Conservation (phyloP, 768 basidiomycete species). For the Megacollybia marginata region DNA sequence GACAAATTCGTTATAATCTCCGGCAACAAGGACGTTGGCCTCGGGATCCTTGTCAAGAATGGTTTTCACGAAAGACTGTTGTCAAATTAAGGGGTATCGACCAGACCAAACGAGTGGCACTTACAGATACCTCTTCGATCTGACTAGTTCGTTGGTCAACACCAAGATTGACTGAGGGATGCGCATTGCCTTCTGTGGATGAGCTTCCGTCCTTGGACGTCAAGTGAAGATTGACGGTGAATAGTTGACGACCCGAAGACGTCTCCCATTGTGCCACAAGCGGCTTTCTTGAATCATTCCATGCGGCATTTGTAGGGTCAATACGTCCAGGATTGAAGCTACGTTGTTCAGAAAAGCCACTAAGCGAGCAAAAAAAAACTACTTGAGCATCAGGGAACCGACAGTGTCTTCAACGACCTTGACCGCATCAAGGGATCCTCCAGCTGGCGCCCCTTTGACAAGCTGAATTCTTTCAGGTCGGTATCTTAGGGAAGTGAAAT, state of each 20-base stretch:
- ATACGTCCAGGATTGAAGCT: slow-evolving; percentile 61
- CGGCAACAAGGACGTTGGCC: slow-evolving; percentile 47
- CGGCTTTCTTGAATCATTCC: slow-evolving; percentile 52
- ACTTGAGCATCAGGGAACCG: not conserved
- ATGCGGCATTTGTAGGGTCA: slow-evolving; percentile 47
- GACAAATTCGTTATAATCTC: slow-evolving; percentile 57
- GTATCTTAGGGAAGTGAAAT: slow-evolving; percentile 23
- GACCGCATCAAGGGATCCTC: slow-evolving; percentile 40
- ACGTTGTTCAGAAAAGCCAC: not conserved
- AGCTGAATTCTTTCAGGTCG: slow-evolving; percentile 42
- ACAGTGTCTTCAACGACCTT: slow-evolving; percentile 19
- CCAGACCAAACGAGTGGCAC: slow-evolving; percentile 10
- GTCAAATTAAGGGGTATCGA: slow-evolving; percentile 1
- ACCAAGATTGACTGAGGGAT: slow-evolving; percentile 50
- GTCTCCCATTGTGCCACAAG: slow-evolving; percentile 53
- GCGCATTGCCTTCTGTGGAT: slow-evolving; percentile 46
- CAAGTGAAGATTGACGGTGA: slow-evolving; percentile 55
- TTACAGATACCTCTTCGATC: slow-evolving; percentile 42
- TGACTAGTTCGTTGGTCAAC: slow-evolving; percentile 42
- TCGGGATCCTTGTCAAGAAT: slow-evolving; percentile 32
- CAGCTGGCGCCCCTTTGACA: slow-evolving; percentile 36
- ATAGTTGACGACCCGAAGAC: slow-evolving; percentile 33
- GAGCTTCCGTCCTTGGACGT: slow-evolving; percentile 52
- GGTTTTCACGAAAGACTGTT: slow-evolving; percentile 39
- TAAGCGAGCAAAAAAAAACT: not conserved